These are phyloP conservation scores for Periconia digitata DNA, from an alignment of 2,329 filamentous ascomycete species.

Conservation along the genomic window DNA sequence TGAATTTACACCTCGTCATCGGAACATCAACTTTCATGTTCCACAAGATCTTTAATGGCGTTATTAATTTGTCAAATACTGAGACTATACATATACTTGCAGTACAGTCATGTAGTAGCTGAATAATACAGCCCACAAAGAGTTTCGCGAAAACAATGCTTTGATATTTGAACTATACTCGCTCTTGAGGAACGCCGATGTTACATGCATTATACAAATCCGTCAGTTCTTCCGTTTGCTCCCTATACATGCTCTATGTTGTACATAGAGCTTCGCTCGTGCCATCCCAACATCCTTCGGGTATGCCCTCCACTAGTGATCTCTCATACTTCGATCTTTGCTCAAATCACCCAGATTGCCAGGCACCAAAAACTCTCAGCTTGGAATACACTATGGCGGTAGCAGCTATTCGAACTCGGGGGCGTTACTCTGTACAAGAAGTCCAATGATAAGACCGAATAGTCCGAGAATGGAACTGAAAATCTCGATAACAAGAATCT, in stretches of 20 bases:
- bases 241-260: slow-evolving; percentile 33
- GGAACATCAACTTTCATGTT: not conserved
- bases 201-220: slow-evolving; percentile 45
- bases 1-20: not conserved
- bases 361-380: not conserved
- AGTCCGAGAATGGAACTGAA: slow-evolving; percentile 97
- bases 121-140: no score
- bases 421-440: slow-evolving; percentile 84
- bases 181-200: slow-evolving; percentile 28
- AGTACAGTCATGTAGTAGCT: no score
- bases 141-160: not conserved
- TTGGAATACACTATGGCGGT: no score
- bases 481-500: slow-evolving; percentile 98
- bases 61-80: no score
- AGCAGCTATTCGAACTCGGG: slow-evolving; percentile 67
- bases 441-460: slow-evolving; percentile 92
- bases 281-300: slow-evolving; percentile 11
- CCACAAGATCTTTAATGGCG: not conserved
- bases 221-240: slow-evolving; percentile 7
- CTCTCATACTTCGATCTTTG: slow-evolving; percentile 3
- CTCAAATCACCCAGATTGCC: not conserved
- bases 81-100: no score
- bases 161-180: not conserved
- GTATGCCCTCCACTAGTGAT: slow-evolving; percentile 16
- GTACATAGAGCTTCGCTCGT: slow-evolving; percentile 25